Conservation (phyloP, 768 basidiomycete species). For the Trametes villosa region DNA sequence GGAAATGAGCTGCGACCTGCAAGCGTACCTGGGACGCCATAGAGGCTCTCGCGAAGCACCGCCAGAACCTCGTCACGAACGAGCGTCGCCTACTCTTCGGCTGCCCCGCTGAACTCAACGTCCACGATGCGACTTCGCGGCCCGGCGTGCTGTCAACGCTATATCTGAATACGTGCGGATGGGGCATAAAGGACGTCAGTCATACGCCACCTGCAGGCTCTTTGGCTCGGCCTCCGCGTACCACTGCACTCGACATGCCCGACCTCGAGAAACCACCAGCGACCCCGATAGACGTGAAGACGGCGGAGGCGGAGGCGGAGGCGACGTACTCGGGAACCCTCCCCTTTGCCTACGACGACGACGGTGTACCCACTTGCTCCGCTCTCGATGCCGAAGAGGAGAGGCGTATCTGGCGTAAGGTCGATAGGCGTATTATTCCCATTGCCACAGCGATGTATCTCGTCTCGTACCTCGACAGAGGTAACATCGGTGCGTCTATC, state of each 20-base stretch:
- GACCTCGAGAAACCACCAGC: neutral
- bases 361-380: slow-evolving; percentile 39
- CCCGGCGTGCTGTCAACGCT: neutral
- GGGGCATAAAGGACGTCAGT: too few relatives aligned
- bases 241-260: neutral
- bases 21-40: neutral
- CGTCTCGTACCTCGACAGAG: slow-evolving; percentile 34
- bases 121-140: neutral
- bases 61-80: neutral
- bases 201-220: too few relatives aligned
- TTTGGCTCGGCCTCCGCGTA: neutral
- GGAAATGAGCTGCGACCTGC: neutral
- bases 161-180: too few relatives aligned
- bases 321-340: neutral
- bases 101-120: neutral
- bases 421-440: slow-evolving; percentile 35
- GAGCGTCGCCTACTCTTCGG: neutral
- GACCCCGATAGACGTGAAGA: neutral
- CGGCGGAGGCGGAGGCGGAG: neutral
- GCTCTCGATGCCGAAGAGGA: slow-evolving; percentile 47
- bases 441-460: slow-evolving; percentile 36
- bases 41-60: neutral
- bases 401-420: slow-evolving; percentile 36
- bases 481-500: slow-evolving; percentile 27
- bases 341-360: neutral